These are phyloP conservation scores for Allantophomopsis cytisporea DNA, from an alignment of 2,329 filamentous ascomycete species.

Conservation along the genomic window DNA sequence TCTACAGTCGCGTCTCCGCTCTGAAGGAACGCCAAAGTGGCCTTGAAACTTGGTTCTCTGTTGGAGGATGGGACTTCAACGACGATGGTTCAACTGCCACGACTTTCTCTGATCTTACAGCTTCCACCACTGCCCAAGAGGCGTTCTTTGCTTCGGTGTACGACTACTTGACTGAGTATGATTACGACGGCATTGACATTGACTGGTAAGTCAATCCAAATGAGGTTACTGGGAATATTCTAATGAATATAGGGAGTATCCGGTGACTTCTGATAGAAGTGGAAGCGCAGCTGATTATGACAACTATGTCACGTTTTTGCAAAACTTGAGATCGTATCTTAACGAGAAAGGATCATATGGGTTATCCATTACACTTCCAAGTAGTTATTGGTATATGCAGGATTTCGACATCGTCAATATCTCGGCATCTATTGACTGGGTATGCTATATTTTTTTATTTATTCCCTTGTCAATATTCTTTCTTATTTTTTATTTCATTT, in stretches of 20 bases:
- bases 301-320: constrained; percentile 16
- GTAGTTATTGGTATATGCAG: constrained; percentile 15
- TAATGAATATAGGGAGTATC: constrained; percentile 12
- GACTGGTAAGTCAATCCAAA: constrained; percentile 21
- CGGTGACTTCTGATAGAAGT: constrained; percentile 20
- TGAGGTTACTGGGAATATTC: background rate
- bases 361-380: constrained; percentile 3
- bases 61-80: constrained; percentile 24
- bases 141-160: constrained; percentile 23
- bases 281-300: constrained; percentile 21
- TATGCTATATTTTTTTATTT: background rate
- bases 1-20: constrained; percentile 9
- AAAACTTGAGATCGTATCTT: background rate
- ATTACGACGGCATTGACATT: constrained; percentile 31
- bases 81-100: constrained; percentile 10
- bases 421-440: constrained; percentile 11
- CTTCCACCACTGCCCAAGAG: constrained; percentile 12
- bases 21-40: constrained; percentile 16
- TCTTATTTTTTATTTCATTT: too few species aligned
- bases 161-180: constrained; percentile 25
- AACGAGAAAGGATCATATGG: background rate
- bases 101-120: constrained; percentile 15
- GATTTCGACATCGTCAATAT: constrained; percentile 12
- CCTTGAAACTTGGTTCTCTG: constrained; percentile 16
- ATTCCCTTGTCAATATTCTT: too few species aligned